phyloP scores from a whole-genome alignment of 2,329 filamentous ascomycete genomes.

The Fusarium odoratissimum region DNA sequence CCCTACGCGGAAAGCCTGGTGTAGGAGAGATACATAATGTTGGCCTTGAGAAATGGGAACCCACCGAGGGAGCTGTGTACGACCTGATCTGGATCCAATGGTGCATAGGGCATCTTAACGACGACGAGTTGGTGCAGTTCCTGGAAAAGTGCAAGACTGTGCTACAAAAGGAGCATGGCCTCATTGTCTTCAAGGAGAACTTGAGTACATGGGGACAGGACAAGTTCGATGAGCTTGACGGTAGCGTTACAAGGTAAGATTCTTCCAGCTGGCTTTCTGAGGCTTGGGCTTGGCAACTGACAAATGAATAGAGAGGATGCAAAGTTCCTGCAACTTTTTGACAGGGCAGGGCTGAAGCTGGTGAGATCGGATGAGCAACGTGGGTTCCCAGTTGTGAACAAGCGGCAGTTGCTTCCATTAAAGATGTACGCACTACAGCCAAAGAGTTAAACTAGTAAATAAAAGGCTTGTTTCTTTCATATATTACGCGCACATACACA shows the following conservation, averaged over 20 bases:
- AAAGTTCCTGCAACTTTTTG: too few relatives aligned
- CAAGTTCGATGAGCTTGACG: conserved; percentile 80
- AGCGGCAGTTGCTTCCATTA: too few relatives aligned
- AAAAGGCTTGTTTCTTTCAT: too few relatives aligned
- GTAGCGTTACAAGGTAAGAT: conserved; percentile 75
- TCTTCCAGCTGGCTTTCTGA: too few relatives aligned
- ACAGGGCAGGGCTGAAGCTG: too few relatives aligned
- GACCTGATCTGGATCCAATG: conserved; percentile 91
- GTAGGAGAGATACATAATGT: conserved; percentile 74
- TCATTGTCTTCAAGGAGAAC: conserved; percentile 73
- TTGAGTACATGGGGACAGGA: conserved; percentile 68
- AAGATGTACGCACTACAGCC: too few relatives aligned
- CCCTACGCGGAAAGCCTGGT: conserved; percentile 67
- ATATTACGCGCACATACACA: too few relatives aligned
- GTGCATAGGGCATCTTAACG: conserved; percentile 86
- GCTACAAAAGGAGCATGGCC: conserved; percentile 41
- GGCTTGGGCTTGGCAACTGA: too few relatives aligned
- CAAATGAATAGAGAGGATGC: too few relatives aligned
- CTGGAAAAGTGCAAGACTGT: conserved; percentile 68
- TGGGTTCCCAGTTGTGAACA: too few relatives aligned
- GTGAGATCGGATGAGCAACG: too few relatives aligned
- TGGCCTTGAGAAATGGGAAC: conserved; percentile 78
- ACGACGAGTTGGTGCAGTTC: conserved; percentile 76
- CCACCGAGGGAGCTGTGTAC: conserved; percentile 65
- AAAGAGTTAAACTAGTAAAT: too few relatives aligned